Evolutionary conservation across 192 early-diverging fungal genomes (phyloP).

Genomic region (Diversispora epigaea): DNA sequence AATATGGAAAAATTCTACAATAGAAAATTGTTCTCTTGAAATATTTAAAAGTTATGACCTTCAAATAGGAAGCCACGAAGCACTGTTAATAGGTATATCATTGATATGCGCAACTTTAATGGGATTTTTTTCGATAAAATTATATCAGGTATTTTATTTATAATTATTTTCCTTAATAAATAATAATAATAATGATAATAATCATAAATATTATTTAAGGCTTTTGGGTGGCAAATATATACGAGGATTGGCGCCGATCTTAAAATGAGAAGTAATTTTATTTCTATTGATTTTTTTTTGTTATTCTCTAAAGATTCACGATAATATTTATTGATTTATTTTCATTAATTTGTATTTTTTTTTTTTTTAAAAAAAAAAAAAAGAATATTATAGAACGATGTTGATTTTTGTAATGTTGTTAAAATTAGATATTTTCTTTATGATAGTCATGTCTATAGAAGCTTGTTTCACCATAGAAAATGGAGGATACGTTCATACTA

Average conservation of each 20-base stretch:
- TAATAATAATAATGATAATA: too few relatives aligned
- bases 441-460: slow-evolving; percentile 70
- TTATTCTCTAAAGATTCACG: neutral
- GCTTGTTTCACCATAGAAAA: slow-evolving; percentile 49
- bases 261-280: slow-evolving; percentile 53
- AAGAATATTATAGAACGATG: slow-evolving; percentile 64
- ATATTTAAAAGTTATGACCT: too few relatives aligned
- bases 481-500: neutral
- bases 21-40: neutral
- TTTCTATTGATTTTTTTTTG: neutral
- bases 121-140: slow-evolving; percentile 8
- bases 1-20: neutral
- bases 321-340: neutral
- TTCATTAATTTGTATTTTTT: neutral
- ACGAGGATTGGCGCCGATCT: slow-evolving; percentile 66
- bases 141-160: slow-evolving; percentile 12
- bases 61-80: neutral
- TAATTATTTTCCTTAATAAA: too few relatives aligned
- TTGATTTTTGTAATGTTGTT: slow-evolving; percentile 79
- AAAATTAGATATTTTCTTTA: slow-evolving; percentile 86
- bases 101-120: slow-evolving; percentile 10
- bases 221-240: slow-evolving; percentile 44
- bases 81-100: slow-evolving; percentile 9
- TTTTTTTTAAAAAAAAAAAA: slow-evolving; percentile 17
- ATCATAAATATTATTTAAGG: too few relatives aligned